Percentiles rank a stretch among this genome's conserved stretches.
Evolutionary conservation across 1,284 basidiomycete genomes (phyloP).

Genomic region (Heterobasidion parviporum): DNA sequence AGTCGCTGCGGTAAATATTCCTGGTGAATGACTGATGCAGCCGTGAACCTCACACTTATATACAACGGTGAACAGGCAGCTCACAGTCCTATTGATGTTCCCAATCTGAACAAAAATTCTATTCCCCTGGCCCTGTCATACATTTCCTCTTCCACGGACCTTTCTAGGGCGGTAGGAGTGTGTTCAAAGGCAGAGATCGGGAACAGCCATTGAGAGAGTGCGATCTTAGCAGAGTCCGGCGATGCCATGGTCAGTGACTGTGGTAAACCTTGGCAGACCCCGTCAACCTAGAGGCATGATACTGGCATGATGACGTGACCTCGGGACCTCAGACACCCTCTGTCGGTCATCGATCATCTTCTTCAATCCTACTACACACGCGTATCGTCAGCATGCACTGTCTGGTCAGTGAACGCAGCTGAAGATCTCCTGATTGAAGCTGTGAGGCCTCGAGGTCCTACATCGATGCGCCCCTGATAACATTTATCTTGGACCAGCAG

Average conservation of each 20-base stretch:
- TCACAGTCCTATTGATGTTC: conserved; percentile 64
- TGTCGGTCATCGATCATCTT: too few relatives aligned
- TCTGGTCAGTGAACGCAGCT: too few relatives aligned
- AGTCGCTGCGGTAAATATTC: conserved; percentile 78
- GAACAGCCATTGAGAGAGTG: conserved; percentile 60
- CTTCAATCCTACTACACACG: too few relatives aligned
- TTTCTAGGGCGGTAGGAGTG: conserved; percentile 49
- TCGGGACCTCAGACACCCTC: too few relatives aligned
- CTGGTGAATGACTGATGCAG: conserved; percentile 56
- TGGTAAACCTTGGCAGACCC: not conserved
- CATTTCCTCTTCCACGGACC: conserved; percentile 54
- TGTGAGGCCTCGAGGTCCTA: too few relatives aligned
- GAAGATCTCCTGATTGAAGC: too few relatives aligned
- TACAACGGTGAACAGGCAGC: conserved; percentile 22
- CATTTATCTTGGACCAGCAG: too few relatives aligned
- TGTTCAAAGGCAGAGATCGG: conserved; percentile 44
- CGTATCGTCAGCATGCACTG: too few relatives aligned
- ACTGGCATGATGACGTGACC: not conserved
- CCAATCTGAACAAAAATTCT: conserved; percentile 74
- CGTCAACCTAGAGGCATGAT: not conserved
- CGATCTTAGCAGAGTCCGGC: not conserved
- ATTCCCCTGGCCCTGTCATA: conserved; percentile 72
- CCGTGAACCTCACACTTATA: conserved; percentile 11
- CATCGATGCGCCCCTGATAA: too few relatives aligned
- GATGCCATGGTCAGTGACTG: not conserved